Evolutionary conservation across 495 filamentous ascomycete genomes (phyloP).

Genomic region (Lasiosphaeria miniovina): DNA sequence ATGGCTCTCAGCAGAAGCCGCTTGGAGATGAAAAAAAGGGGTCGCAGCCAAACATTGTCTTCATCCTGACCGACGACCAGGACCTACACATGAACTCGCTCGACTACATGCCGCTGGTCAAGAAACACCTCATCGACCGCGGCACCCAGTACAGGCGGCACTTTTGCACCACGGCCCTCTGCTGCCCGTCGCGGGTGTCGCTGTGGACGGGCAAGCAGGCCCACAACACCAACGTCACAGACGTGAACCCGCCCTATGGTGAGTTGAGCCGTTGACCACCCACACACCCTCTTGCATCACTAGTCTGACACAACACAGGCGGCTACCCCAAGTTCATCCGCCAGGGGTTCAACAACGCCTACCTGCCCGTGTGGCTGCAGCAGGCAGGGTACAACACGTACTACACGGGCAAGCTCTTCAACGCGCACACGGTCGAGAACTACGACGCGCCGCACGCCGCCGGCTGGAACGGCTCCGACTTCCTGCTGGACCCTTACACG

Average conservation of each 20-base stretch:
- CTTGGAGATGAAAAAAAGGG: slow-evolving; percentile 7
- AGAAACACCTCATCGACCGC: slow-evolving; percentile 49
- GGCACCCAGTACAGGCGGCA: slow-evolving; percentile 57
- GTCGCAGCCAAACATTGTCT: slow-evolving; percentile 55
- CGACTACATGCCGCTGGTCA: slow-evolving; percentile 54
- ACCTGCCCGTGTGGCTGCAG: slow-evolving; percentile 68
- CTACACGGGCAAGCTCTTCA: slow-evolving; percentile 73
- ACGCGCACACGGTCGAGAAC: slow-evolving; percentile 57
- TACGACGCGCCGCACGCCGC: slow-evolving; percentile 55
- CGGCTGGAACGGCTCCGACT: slow-evolving; percentile 61
- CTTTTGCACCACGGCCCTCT: slow-evolving; percentile 61
- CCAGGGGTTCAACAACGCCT: slow-evolving; percentile 64
- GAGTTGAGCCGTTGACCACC: slow-evolving; percentile 3
- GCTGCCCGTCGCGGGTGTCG: slow-evolving; percentile 62
- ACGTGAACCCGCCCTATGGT: slow-evolving; percentile 62
- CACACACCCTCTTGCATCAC: background rate
- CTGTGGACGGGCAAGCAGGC: slow-evolving; percentile 64
- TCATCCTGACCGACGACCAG: slow-evolving; percentile 66
- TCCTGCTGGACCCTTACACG: slow-evolving; percentile 68
- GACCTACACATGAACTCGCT: slow-evolving; percentile 60
- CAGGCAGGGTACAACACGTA: slow-evolving; percentile 68
- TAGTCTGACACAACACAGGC: slow-evolving; percentile 35
- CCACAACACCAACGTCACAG: slow-evolving; percentile 75
- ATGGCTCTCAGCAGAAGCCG: slow-evolving; percentile 8
- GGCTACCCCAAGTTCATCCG: slow-evolving; percentile 69